Evolutionary conservation across 163 green algal genomes (phyloP).

Genomic region (Chlorella variabilis): DNA sequence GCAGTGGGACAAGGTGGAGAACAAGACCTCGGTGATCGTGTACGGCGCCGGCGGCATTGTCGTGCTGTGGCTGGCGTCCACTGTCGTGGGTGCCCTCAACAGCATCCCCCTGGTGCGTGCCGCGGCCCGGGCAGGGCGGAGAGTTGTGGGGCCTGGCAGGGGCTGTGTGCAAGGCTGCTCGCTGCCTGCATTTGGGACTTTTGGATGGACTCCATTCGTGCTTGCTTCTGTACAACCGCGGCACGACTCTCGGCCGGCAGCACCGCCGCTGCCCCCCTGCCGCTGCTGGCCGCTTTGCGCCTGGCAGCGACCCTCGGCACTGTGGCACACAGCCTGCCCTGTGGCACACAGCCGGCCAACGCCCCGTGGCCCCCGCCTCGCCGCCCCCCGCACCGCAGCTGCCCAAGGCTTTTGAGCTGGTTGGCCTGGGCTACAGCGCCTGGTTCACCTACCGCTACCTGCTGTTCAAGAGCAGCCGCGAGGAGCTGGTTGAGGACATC

Average conservation of each 20-base stretch:
- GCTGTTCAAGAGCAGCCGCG: constrained; percentile 76
- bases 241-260: too few species aligned
- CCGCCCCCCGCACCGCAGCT: constrained; percentile 79
- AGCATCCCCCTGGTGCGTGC: constrained; percentile 82
- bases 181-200: too few species aligned
- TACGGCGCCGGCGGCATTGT: constrained; percentile 84
- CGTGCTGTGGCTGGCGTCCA: constrained; percentile 86
- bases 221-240: too few species aligned
- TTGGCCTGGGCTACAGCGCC: constrained; percentile 87
- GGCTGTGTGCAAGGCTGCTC: not conserved
- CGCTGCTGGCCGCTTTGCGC: too few species aligned
- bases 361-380: too few species aligned
- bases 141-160: constrained; percentile 17
- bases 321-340: too few species aligned
- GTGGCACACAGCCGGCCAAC: too few species aligned
- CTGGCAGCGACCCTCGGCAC: too few species aligned
- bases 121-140: too few species aligned
- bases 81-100: constrained; percentile 91
- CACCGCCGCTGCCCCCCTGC: too few species aligned
- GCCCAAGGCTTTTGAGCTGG: constrained; percentile 89
- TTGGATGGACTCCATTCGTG: too few species aligned
- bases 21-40: constrained; percentile 88
- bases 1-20: constrained; percentile 94
- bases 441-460: constrained; percentile 72
- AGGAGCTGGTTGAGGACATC: constrained; percentile 91